Conservation (phyloP, 108 stramenopile species). For the Skeletonema menzelii region DNA sequence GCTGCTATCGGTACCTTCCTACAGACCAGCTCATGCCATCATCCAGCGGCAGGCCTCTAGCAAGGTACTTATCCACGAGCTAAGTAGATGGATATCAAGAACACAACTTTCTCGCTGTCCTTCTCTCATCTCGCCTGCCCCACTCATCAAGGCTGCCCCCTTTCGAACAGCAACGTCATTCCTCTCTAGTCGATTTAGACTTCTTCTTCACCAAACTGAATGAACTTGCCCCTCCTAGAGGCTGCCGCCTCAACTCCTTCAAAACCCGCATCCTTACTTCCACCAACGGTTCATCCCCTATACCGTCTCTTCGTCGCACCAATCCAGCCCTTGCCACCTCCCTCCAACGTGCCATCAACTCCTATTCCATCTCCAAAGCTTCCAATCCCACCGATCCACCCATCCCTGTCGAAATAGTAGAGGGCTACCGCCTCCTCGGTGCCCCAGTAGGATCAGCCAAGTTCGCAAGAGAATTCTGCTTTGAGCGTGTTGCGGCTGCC, state of each 20-base stretch:
- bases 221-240: neutral
- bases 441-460: constrained; percentile 5
- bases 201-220: constrained; percentile 3
- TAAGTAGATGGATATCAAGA: too few species aligned
- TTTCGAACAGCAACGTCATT: neutral
- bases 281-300: neutral
- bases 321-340: neutral
- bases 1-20: too few species aligned
- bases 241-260: constrained; percentile 1
- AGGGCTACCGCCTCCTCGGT: constrained; percentile 9
- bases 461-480: neutral
- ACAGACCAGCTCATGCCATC: too few species aligned
- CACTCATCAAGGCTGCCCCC: too few species aligned
- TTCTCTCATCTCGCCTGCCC: too few species aligned
- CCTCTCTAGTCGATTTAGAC: constrained; percentile 3
- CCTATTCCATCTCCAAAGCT: neutral
- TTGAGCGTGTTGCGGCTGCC: neutral
- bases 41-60: too few species aligned
- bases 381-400: neutral
- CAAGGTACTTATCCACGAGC: too few species aligned
- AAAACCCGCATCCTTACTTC: constrained; percentile 16
- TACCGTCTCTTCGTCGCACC: neutral
- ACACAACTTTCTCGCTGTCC: too few species aligned
- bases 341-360: neutral
- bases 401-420: neutral